Base-by-base conservation (phyloP, 1,139 yeast species). In the Geotrichum klebahnii region DNA sequence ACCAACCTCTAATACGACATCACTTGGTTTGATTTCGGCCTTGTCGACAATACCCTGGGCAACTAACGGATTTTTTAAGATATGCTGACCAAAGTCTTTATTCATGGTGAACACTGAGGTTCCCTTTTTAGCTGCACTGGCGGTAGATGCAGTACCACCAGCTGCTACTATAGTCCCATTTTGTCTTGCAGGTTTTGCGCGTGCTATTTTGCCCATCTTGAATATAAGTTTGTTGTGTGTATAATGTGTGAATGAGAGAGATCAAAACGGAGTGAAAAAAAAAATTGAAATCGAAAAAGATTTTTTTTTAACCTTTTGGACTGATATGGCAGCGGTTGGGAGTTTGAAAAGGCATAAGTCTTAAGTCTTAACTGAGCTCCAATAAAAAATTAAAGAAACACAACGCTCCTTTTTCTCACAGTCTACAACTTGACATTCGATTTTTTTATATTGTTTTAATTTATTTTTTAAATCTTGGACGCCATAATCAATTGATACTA, bases 41-140 rank as follows among this genome's bases (percentile, higher is more conserved):
- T 94, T 94, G 67, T 92, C 98, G 32, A 92, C 98, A 63, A 92
- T 92, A 10, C 97, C 97, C 67, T 92, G 97, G 2, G 98, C 97
- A 29, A 94, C 95, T 48, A 89, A 74, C 1, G 99, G 99, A 67
- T 92, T 92, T 65, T 92, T 92, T 65, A 92, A 76, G 60, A 92
- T 89, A 75, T 92, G 99, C 73, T 92, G 99, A 56, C 99, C 99
- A 53, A 92, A 76, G 63, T 87, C 94, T 31, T 97, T 92, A 70
- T 92, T 94, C 80, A 92, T 90, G 64, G 89, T 90, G 78, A 90
- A 90, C 40, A 89, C 97, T 5, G 35, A 33, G 22, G 41, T 41
- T 12, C 48, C 52, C 41, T 49, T 49, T 22, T 49, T 49, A 8
- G 44, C 45, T 3, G 48, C 51, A 10, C 36, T 20, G 12, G 39